Evolutionary conservation across 208 protist genomes (phyloP), one percentile per base, ranked within the genome.

Genomic region (Leishmania gerbilli): DNA sequence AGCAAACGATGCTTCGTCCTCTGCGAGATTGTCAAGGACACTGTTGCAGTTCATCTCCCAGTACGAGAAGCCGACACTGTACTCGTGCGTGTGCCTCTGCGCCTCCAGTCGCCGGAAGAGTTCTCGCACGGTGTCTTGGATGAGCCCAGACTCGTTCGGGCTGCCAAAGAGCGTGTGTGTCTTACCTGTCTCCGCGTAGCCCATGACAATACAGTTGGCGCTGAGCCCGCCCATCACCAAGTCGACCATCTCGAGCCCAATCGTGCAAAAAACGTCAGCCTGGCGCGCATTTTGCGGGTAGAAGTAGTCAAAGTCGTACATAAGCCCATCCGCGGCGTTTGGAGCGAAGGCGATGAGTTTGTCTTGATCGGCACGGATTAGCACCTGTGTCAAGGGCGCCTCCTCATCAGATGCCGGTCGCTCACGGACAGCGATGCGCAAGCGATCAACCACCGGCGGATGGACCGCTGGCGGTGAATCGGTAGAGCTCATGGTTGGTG

Each of bases 271-370:
- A 17, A 98, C 72, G 65, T 96, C 92, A 13, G 93, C 82, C 76
- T 97, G 93, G 11, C 88, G 90, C n/a, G 93, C 81, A 45, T 91
- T 88, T 64, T 89, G 85, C 3, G 95, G 91, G 79, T 94, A 97
- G 79, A 91, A 96, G 84, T 96, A 98, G 84, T 98, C 95, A 64
- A 94, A 97, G 88, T 97, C 88, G 81, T 97, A 98, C 91, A 97
- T 92, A 49, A 97, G 87, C 42, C 94, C 95, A 76, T 95, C 87
- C 13, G 76, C 60, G 34, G 86, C 74, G 47, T 82, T 79, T 5
- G 93, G 93, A 0, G 91, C 83, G 74, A 95, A 97, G 62, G 94
- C 94, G 34, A 97, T 82, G 34, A 98, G 83, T 75, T 96, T 95
- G 64, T 95, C 91, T 51, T 94, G 89, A 45, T 95, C 84, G 3